phyloP scores from a whole-genome alignment of 2,329 filamentous ascomycete species.

The Aspergillus latus region DNA sequence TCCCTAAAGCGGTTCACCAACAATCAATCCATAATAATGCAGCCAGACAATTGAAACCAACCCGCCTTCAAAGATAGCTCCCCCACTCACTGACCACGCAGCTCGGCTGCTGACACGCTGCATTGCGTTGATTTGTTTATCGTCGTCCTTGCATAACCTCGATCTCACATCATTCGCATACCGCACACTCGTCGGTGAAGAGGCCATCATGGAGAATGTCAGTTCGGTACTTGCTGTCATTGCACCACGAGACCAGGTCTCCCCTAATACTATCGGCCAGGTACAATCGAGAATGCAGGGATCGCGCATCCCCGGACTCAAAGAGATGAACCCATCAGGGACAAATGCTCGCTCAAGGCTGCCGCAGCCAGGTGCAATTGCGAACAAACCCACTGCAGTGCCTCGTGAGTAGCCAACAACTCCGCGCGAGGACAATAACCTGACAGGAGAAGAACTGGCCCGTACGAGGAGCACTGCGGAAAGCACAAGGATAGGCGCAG shows the following conservation, averaged over 20 bases:
- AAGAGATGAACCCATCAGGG: conserved; percentile 53
- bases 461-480: conserved; percentile 52
- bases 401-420: conserved; percentile 27
- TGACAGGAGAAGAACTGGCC: conserved; percentile 47
- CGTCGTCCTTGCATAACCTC: conserved; percentile 10
- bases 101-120: conserved; percentile 18
- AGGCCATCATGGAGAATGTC: conserved; percentile 34
- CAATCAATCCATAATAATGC: neutral
- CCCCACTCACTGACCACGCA: conserved; percentile 15
- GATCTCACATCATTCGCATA: conserved; percentile 3
- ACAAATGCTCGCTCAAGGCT: conserved; percentile 54
- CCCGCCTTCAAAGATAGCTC: conserved; percentile 1
- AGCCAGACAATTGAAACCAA: neutral
- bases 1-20: neutral
- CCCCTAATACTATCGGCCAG: conserved; percentile 21
- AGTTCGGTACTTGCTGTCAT: conserved; percentile 28
- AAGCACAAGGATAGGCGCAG: conserved; percentile 29
- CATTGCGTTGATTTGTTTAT: conserved; percentile 13
- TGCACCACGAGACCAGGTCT: neutral
- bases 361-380: conserved; percentile 43
- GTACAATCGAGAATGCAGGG: conserved; percentile 29
- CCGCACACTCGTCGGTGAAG: neutral
- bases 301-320: conserved; percentile 41
- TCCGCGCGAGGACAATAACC: conserved; percentile 18
- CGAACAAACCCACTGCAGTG: conserved; percentile 52